Evolutionary conservation across 345 rosid genomes (phyloP), one percentile per base, ranked within the genome.

Genomic region (Limnanthes douglasii): DNA sequence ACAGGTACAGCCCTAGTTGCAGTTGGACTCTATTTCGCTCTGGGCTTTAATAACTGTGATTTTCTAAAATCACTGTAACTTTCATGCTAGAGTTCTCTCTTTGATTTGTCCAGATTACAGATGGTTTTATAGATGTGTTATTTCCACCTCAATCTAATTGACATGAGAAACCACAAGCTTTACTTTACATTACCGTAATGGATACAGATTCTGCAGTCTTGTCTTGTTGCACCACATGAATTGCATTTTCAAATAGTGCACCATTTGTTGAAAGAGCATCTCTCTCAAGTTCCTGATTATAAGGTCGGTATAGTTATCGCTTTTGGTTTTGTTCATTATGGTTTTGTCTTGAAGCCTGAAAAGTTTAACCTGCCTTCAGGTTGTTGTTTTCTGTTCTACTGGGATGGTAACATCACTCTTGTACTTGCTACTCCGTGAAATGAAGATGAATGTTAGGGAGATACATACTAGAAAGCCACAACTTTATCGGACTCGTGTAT

Each of bases 391-490:
- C 62, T 80, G 96, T 51, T 60, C 96, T 34, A 80, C 96, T 14
- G 94, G 78, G 37, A 90, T 80, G 99, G 71, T 78, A 29, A 78
- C 94, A 29, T 84, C 94, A 14, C 73, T 90, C 24, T 24, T 75
- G 59, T 75, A 61, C 45, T 52, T 34, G 42, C 73, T 85, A 26
- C 77, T 90, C 45, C 80, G 78, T 7, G 92, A 73, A 64, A 66
- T 81, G 83, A 85, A 68, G 46, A 43, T 85, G 64, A 81, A 75
- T 50, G 99, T 69, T 2, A 69, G 78, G 60, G 99, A 90, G 75
- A 65, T 85, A 16, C 94, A 85, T 62, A 75, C 96, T 32, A 75
- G 96, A 50, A 90, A 84, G 46, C 79, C 98, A 39, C 94, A 84
- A 57, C 68, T 78, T 18, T 70, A 70, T 38, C 63, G 80, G 47